phyloP scores from a whole-genome alignment of 2,329 filamentous ascomycete genomes.

The Moelleriella libera region DNA sequence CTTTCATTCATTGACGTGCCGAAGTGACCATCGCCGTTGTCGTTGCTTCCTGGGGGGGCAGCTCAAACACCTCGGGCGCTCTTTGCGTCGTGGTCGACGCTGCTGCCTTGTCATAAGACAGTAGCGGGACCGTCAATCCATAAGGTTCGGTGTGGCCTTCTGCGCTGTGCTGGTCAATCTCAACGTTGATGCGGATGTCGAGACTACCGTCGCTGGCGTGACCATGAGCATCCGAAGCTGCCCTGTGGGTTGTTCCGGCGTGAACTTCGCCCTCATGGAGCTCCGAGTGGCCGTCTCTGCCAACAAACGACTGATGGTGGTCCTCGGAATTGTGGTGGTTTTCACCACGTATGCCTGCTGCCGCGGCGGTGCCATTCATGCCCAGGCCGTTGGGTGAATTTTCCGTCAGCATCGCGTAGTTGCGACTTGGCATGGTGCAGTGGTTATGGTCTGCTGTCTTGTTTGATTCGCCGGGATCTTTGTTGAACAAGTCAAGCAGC shows the following conservation, averaged over 20 bases:
- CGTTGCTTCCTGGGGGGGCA: too few species aligned
- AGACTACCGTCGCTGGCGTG: slow-evolving; percentile 46
- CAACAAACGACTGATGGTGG: slow-evolving; percentile 15
- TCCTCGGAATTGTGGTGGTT: slow-evolving; percentile 5
- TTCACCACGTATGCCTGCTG: neutral
- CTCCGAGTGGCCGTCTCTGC: slow-evolving; percentile 53
- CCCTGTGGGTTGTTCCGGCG: slow-evolving; percentile 66
- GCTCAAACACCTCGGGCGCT: neutral
- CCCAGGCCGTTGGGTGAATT: slow-evolving; percentile 50
- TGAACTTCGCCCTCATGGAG: slow-evolving; percentile 64
- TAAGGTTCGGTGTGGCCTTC: slow-evolving; percentile 72
- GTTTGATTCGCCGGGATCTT: slow-evolving; percentile 64
- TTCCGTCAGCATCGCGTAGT: slow-evolving; percentile 83
- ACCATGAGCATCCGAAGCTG: slow-evolving; percentile 45
- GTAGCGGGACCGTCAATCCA: slow-evolving; percentile 67
- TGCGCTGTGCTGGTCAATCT: slow-evolving; percentile 71
- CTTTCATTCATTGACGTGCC: too few species aligned
- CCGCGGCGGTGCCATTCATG: slow-evolving; percentile 11
- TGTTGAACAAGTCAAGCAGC: slow-evolving; percentile 81
- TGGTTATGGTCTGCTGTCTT: slow-evolving; percentile 67
- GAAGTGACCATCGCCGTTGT: too few species aligned
- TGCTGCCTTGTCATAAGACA: slow-evolving; percentile 28
- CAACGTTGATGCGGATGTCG: slow-evolving; percentile 75
- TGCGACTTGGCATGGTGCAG: slow-evolving; percentile 82
- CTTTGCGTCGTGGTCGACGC: slow-evolving; percentile 5